These are phyloP conservation scores for Berberis vulgaris DNA, from an alignment of 164 flowering plant species.

Conservation along the genomic window DNA sequence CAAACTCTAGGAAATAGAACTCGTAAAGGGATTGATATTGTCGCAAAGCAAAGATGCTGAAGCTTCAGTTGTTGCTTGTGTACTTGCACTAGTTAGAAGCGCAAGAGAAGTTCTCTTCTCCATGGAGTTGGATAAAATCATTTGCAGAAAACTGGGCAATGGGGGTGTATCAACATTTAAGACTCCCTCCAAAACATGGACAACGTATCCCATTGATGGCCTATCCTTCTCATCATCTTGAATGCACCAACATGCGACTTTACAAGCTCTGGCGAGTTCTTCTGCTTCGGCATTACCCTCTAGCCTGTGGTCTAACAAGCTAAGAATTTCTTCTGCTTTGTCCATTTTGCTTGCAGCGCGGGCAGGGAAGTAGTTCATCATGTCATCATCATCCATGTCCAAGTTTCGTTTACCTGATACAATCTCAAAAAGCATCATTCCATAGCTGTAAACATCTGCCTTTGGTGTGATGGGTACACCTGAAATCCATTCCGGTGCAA, in stretches of 20 bases:
- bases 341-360: background rate
- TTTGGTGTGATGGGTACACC: background rate
- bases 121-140: background rate
- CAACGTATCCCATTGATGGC: background rate
- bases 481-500: slow-evolving; percentile 4
- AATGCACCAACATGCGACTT: slow-evolving; percentile 2
- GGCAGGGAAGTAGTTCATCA: background rate
- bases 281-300: slow-evolving; percentile 1
- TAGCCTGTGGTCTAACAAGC: background rate
- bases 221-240: slow-evolving; percentile 1
- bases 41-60: background rate
- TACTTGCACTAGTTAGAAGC: too few species aligned
- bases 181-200: background rate
- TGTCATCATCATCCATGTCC: background rate
- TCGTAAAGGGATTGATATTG: background rate
- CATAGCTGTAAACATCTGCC: slow-evolving; percentile 3
- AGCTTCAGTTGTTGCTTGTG: too few species aligned
- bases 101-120: background rate
- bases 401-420: slow-evolving; percentile 3
- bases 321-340: background rate
- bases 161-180: background rate
- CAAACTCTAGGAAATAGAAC: background rate
- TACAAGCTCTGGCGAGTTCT: background rate
- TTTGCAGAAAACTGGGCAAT: background rate
- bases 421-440: slow-evolving; percentile 9